These are phyloP conservation scores for Coniophora puteana DNA, from an alignment of 1,284 basidiomycete genomes.

Conservation along the genomic window DNA sequence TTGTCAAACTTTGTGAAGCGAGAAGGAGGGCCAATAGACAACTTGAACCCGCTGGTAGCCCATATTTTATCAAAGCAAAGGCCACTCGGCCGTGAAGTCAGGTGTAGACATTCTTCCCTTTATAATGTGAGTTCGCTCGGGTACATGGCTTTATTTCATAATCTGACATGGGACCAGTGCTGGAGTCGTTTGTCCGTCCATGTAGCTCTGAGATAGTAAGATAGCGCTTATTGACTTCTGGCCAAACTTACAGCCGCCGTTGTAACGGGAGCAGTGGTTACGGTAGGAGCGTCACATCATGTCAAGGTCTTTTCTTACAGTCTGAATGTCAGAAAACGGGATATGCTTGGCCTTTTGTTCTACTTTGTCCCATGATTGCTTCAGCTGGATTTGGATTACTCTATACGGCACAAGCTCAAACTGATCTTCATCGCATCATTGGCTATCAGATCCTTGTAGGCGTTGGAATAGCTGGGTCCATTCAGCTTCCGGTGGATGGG, in stretches of 20 bases:
- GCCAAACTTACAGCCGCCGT: too few species aligned
- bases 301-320: too few species aligned
- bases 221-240: too few species aligned
- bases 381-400: neutral
- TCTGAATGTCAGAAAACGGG: too few species aligned
- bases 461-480: neutral
- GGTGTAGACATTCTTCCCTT: slow-evolving; percentile 40
- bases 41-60: slow-evolving; percentile 19
- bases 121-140: slow-evolving; percentile 24
- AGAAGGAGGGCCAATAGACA: too few species aligned
- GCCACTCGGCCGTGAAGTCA: slow-evolving; percentile 29
- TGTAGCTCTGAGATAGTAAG: too few species aligned
- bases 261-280: too few species aligned
- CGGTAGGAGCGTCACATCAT: too few species aligned
- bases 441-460: neutral
- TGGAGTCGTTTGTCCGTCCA: neutral
- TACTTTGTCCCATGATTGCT: neutral
- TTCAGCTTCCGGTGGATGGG: neutral
- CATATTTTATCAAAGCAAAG: slow-evolving; percentile 32
- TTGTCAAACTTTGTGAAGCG: neutral
- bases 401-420: neutral
- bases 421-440: neutral
- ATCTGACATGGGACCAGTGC: too few species aligned
- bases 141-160: too few species aligned
- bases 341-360: neutral